Evolutionary conservation across 106 monocot genomes (phyloP).

Genomic region (Dendrobium officinale): DNA sequence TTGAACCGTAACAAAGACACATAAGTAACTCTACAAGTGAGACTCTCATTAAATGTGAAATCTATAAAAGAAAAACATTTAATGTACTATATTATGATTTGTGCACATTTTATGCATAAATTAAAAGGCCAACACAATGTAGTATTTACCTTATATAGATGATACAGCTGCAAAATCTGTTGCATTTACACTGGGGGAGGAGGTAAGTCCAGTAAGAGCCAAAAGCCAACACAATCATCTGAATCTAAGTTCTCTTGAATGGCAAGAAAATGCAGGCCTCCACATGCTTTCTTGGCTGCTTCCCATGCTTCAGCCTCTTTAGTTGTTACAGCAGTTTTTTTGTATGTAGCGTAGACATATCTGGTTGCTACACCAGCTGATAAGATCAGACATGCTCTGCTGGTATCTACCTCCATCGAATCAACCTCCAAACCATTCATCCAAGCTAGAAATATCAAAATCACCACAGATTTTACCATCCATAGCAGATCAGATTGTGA

Average conservation of each 20-base stretch:
- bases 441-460: constrained; percentile 47
- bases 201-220: constrained; percentile 82
- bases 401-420: constrained; percentile 57
- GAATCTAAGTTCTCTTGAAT: constrained; percentile 78
- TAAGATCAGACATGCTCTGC: constrained; percentile 50
- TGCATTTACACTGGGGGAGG: constrained; percentile 63
- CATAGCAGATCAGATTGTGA: not conserved
- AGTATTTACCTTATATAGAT: too few relatives aligned
- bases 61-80: too few relatives aligned
- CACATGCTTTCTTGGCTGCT: constrained; percentile 80
- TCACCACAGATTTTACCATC: too few relatives aligned
- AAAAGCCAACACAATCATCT: constrained; percentile 85
- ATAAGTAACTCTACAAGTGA: too few relatives aligned
- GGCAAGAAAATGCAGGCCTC: constrained; percentile 87
- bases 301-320: constrained; percentile 93
- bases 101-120: too few relatives aligned
- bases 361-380: constrained; percentile 72
- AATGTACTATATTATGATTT: too few relatives aligned
- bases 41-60: too few relatives aligned
- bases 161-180: too few relatives aligned
- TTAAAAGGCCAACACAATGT: too few relatives aligned
- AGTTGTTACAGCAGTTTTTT: constrained; percentile 54
- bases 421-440: constrained; percentile 90
- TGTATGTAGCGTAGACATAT: constrained; percentile 76
- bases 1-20: too few relatives aligned